Conservation (phyloP, 1,284 basidiomycete species). For the Ceratobasidium sp. region DNA sequence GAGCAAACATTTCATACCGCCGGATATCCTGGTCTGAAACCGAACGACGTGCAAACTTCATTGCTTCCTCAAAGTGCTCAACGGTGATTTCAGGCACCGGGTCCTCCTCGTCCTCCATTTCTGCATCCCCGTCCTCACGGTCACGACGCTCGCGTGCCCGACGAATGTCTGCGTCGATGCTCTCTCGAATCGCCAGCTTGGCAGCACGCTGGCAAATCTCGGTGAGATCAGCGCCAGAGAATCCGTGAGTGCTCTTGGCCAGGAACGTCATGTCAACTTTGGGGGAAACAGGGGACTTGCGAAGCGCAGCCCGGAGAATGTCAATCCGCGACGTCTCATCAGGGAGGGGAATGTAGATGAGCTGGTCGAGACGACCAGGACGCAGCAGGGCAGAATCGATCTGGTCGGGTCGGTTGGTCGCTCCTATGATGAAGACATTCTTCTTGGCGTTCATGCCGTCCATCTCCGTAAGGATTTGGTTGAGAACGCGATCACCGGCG, state of each 20-base stretch:
- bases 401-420: constrained; percentile 99
- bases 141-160: constrained; percentile 83
- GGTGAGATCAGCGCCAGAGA: constrained; percentile 99
- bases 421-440: constrained; percentile 99
- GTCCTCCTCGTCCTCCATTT: constrained; percentile 86
- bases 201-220: constrained; percentile 99
- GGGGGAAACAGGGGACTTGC: constrained; percentile 91
- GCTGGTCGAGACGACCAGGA: constrained; percentile 97
- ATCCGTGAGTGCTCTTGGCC: constrained; percentile 95
- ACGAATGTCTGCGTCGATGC: constrained; percentile 93
- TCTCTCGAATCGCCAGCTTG: constrained; percentile 95
- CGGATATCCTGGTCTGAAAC: constrained; percentile 96
- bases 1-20: constrained; percentile 91
- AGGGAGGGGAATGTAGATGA: constrained; percentile 94
- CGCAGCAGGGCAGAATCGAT: constrained; percentile 97
- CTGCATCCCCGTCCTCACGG: constrained; percentile 79
- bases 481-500: constrained; percentile 96
- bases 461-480: constrained; percentile 99
- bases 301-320: constrained; percentile 91
- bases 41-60: constrained; percentile 92
- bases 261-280: constrained; percentile 90
- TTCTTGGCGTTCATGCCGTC: constrained; percentile 99
- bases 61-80: constrained; percentile 98
- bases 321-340: constrained; percentile 93
- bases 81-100: constrained; percentile 96